A percentile compares a stretch with the other conserved stretches of the same genome.
These are phyloP conservation scores for Saccharum hybrid DNA, from an alignment of 202 grass and related monocot species.

Conservation along the genomic window DNA sequence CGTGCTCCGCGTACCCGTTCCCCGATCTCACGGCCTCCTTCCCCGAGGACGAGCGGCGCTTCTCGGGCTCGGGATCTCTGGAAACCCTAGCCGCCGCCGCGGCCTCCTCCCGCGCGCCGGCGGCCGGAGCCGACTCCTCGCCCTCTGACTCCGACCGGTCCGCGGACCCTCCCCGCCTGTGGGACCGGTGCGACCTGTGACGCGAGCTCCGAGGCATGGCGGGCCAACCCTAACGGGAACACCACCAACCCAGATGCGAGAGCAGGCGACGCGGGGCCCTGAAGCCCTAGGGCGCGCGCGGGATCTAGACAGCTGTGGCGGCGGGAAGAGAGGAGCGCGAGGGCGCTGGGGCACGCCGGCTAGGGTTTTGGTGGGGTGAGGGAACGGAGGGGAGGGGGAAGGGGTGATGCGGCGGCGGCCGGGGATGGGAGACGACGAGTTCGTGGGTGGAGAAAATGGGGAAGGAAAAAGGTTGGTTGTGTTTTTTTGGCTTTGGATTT, in stretches of 20 bases:
- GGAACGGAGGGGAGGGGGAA: neutral
- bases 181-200: slow-evolving; percentile 90
- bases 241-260: slow-evolving; percentile 31
- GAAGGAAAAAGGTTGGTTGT: slow-evolving; percentile 37
- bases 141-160: slow-evolving; percentile 89
- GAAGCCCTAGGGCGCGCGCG: slow-evolving; percentile 44
- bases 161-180: slow-evolving; percentile 64
- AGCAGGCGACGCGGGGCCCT: slow-evolving; percentile 3
- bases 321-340: neutral
- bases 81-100: slow-evolving; percentile 67
- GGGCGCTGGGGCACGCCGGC: neutral
- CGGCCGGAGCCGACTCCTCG: slow-evolving; percentile 42
- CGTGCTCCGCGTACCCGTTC: slow-evolving; percentile 69
- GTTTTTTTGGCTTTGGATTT: slow-evolving; percentile 40
- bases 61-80: slow-evolving; percentile 75
- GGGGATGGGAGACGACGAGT: slow-evolving; percentile 57
- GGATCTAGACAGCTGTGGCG: slow-evolving; percentile 34
- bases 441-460: slow-evolving; percentile 50
- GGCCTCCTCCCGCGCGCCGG: slow-evolving; percentile 56
- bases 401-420: slow-evolving; percentile 50
- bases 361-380: slow-evolving; percentile 52
- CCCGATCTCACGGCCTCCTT: slow-evolving; percentile 62
- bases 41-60: slow-evolving; percentile 63
- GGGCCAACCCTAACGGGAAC: slow-evolving; percentile 55
- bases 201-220: slow-evolving; percentile 87